phyloP scores from a whole-genome alignment of 1,139 yeast species.

The Saccharomyces hybrid region DNA sequence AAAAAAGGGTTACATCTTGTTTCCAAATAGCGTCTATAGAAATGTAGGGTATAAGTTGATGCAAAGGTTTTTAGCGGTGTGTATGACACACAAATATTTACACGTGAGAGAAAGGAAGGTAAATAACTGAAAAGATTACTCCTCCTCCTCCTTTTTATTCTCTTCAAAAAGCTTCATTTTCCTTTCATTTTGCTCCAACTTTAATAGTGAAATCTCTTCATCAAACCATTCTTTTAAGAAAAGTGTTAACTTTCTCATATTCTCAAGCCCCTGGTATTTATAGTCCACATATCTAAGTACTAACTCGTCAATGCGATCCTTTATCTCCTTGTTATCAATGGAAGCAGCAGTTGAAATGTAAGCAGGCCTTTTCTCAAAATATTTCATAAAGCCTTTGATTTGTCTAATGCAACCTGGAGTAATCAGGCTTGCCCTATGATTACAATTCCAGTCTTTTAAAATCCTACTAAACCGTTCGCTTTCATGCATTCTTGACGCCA shows the following conservation, averaged over 20 bases:
- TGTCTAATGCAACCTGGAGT: slow-evolving; percentile 15
- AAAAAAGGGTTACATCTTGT: neutral
- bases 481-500: slow-evolving; percentile 14
- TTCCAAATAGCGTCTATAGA: neutral
- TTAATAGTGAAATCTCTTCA: slow-evolving; percentile 6
- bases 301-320: slow-evolving; percentile 8
- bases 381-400: slow-evolving; percentile 14
- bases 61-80: neutral
- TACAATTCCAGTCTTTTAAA: slow-evolving; percentile 21
- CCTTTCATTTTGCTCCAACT: neutral
- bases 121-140: neutral
- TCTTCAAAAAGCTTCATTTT: neutral
- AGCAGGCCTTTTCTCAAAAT: slow-evolving; percentile 10
- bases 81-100: neutral
- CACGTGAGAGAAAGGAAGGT: neutral
- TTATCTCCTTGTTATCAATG: slow-evolving; percentile 7
- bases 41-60: neutral
- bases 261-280: slow-evolving; percentile 18
- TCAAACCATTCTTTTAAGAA: slow-evolving; percentile 13
- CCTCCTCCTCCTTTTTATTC: neutral
- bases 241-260: slow-evolving; percentile 10
- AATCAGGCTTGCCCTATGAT: slow-evolving; percentile 13
- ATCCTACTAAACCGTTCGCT: slow-evolving; percentile 11
- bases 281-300: slow-evolving; percentile 12
- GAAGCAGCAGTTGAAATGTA: slow-evolving; percentile 2